These are phyloP conservation scores for Ogataea ramenticola DNA, from an alignment of 805 yeast species.

Conservation along the genomic window DNA sequence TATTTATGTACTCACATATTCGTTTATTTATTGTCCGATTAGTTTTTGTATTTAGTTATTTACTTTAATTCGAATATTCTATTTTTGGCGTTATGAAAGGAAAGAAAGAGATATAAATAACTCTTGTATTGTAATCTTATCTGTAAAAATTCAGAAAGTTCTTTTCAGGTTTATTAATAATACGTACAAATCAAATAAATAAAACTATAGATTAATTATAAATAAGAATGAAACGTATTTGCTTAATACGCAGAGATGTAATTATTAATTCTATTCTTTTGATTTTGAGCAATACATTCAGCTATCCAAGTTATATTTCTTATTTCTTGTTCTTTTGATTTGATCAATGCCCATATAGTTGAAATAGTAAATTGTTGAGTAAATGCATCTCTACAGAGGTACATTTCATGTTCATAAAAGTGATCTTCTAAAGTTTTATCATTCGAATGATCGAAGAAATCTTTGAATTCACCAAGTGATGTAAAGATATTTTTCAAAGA, in stretches of 20 bases:
- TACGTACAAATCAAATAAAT: no score
- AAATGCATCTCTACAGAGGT: slow-evolving; percentile 83
- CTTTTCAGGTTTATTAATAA: no score
- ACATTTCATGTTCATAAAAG: slow-evolving; percentile 89
- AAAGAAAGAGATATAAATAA: no score
- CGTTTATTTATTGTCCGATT: no score
- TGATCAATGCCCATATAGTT: slow-evolving; percentile 94
- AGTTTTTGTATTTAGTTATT: no score
- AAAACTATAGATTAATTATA: no score
- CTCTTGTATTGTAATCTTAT: no score
- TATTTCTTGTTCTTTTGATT: slow-evolving; percentile 93
- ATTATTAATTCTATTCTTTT: slow-evolving; percentile 86
- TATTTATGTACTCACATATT: no score
- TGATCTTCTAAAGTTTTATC: slow-evolving; percentile 82
- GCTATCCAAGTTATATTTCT: slow-evolving; percentile 99
- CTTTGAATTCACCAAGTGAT: slow-evolving; percentile 58
- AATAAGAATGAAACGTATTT: no score
- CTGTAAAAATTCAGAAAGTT: no score
- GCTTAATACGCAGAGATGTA: slow-evolving; percentile 82
- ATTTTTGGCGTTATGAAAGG: no score
- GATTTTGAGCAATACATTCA: slow-evolving; percentile 98
- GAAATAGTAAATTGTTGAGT: slow-evolving; percentile 92
- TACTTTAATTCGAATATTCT: no score
- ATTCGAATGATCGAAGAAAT: slow-evolving; percentile 41
- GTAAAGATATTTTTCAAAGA: slow-evolving; percentile 62